phyloP scores from a whole-genome alignment of 495 filamentous ascomycete species.

The Neurospora sp. region DNA sequence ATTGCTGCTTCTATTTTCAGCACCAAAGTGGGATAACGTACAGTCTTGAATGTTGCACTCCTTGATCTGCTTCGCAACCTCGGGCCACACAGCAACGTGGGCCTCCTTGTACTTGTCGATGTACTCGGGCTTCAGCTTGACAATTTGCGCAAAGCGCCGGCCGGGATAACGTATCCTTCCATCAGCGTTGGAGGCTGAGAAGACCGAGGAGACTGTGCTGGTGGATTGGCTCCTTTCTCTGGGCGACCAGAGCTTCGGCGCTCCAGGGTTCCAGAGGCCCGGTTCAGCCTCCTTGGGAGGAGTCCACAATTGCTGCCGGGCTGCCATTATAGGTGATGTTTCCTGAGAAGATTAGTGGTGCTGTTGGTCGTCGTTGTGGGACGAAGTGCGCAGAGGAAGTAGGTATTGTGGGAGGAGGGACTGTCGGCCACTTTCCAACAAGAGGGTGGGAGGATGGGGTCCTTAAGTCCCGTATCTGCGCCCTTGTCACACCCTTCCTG shows the following conservation, averaged over 20 bases:
- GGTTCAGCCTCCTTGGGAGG: neutral
- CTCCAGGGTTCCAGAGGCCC: neutral
- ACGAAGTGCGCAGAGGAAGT: neutral
- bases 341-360: neutral
- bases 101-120: slow-evolving; percentile 59
- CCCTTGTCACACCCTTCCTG: neutral
- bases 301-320: neutral
- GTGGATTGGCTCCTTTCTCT: neutral
- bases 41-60: slow-evolving; percentile 65
- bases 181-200: neutral
- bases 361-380: neutral
- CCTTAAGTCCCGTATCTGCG: neutral
- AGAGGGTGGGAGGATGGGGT: neutral
- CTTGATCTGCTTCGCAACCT: slow-evolving; percentile 61
- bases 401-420: neutral
- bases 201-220: neutral
- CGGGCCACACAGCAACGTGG: slow-evolving; percentile 64
- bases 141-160: slow-evolving; percentile 54
- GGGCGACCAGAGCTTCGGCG: neutral
- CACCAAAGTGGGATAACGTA: slow-evolving; percentile 21
- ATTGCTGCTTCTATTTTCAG: neutral
- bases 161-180: slow-evolving; percentile 18
- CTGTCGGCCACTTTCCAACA: neutral
- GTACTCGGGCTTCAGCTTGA: slow-evolving; percentile 58
- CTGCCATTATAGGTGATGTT: neutral